Evolutionary conservation across 139 green algal species (phyloP), one percentile per base, ranked within the genome.

Genomic region (Trebouxia sp.): DNA sequence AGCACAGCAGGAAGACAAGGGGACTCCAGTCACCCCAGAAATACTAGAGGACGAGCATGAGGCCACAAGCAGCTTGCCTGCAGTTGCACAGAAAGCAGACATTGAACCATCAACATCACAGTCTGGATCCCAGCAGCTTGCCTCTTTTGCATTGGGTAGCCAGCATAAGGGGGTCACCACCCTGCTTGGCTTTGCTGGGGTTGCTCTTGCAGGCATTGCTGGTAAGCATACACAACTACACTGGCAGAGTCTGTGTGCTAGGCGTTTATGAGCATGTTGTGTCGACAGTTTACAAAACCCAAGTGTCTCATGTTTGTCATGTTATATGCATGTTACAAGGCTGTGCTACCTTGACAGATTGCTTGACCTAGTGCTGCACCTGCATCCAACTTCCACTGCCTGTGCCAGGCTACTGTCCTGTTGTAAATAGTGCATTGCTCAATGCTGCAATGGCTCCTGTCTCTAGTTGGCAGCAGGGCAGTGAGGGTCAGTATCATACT

Each of bases 151-250:
- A 35, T 12, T 79, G 11, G 74, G 47, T 45, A 26, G 32, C 8
- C 45, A 62, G 30, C 42, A 62, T 0, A 43, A 45, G 30, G 26
- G 22, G 12, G 5, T 65, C n/a, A 79, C 47, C 3, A 30, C 74
- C 30, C 47, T 79, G n/a, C 32, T 79, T 30, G 74, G 74, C 5
- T 38, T 79, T 53, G 74, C 42, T 32, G 74, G 47, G 15, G 45
- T 66, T 38, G 74, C 74, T 35, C n/a, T 65, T 67, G 74, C 43
- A 38, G 69, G 69, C 42, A 37, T 53, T 26, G 43, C 32, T 62
- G 47, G 45, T 79, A 39, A 66, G 30, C 74, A n/a, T 65, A 10
- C 1, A 1, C 3, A 70, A 24, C 32, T 37, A 70, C 5, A 5
- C n/a, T 70, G 5, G 14, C 26, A 1, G 15, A 17, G 20, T 45